These are phyloP conservation scores for Leccinum ponderosum DNA, from an alignment of 1,284 basidiomycete genomes.

Conservation along the genomic window DNA sequence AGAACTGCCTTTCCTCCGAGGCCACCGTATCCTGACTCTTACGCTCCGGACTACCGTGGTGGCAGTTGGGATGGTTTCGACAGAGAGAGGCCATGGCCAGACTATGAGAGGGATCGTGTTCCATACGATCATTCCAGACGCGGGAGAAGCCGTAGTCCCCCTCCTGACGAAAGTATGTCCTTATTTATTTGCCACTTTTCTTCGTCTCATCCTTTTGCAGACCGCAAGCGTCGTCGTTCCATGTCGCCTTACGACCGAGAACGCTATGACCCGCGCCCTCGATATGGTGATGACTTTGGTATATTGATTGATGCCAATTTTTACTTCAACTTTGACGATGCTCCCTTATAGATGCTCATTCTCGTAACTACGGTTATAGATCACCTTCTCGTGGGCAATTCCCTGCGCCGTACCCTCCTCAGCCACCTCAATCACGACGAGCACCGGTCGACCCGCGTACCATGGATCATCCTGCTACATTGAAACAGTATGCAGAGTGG, in stretches of 20 bases:
- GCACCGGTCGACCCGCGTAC: conserved; percentile 79
- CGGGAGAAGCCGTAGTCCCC: conserved; percentile 73
- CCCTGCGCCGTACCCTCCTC: conserved; percentile 43
- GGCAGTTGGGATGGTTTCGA: conserved; percentile 69
- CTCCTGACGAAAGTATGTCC: conserved; percentile 61
- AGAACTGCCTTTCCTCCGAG: conserved; percentile 54
- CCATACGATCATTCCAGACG: conserved; percentile 60
- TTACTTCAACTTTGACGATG: conserved; percentile 10
- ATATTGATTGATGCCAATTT: conserved; percentile 16
- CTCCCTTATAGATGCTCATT: conserved; percentile 54
- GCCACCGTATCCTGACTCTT: conserved; percentile 58
- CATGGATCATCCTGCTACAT: conserved; percentile 76
- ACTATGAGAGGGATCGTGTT: conserved; percentile 67
- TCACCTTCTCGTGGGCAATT: conserved; percentile 60
- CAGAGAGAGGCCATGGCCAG: conserved; percentile 65
- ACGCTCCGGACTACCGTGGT: conserved; percentile 55
- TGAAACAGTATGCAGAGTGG: conserved; percentile 91
- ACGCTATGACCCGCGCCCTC: conserved; percentile 76
- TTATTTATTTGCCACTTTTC: not conserved
- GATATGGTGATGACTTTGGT: conserved; percentile 81
- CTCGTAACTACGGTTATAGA: conserved; percentile 60
- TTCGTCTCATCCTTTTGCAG: conserved; percentile 35
- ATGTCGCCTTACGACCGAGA: conserved; percentile 82
- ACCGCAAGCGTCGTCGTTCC: conserved; percentile 81
- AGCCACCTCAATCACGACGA: conserved; percentile 44